Percentiles rank a stretch among this genome's conserved stretches.
These are phyloP conservation scores for Oemleria cerasiformis DNA, from an alignment of 306 rosid species.

Conservation along the genomic window DNA sequence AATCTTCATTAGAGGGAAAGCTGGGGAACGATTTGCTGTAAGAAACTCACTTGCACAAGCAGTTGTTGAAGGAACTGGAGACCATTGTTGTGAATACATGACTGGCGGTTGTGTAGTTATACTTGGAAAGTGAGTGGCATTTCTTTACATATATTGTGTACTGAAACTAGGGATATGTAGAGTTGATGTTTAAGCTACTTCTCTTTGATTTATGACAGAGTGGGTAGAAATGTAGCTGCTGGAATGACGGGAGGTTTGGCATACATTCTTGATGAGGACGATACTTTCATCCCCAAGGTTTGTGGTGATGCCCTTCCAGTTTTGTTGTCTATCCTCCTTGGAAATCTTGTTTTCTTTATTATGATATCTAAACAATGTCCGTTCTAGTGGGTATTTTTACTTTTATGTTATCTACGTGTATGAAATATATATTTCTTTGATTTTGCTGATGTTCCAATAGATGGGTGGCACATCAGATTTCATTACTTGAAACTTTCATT, in stretches of 20 bases:
- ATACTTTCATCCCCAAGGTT: constrained; percentile 86
- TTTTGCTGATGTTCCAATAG: not conserved
- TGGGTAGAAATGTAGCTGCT: constrained; percentile 99
- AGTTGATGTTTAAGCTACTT: constrained; percentile 19
- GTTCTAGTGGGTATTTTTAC: too few species aligned
- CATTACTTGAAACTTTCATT: not conserved
- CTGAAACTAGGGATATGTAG: constrained; percentile 11
- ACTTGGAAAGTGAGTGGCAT: constrained; percentile 85
- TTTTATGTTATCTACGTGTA: too few species aligned
- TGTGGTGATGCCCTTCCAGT: constrained; percentile 18
- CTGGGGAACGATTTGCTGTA: constrained; percentile 97
- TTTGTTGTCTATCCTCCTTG: not conserved
- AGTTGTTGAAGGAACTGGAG: constrained; percentile 98
- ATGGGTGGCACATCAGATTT: not conserved
- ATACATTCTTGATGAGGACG: constrained; percentile 88
- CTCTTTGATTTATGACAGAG: constrained; percentile 55
- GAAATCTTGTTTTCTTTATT: not conserved
- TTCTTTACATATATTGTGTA: constrained; percentile 23
- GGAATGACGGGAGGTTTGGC: constrained; percentile 99
- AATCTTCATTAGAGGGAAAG: constrained; percentile 87
- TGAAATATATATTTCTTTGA: too few species aligned
- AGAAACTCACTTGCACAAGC: constrained; percentile 98
- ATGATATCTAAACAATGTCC: not conserved
- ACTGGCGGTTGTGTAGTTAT: constrained; percentile 94
- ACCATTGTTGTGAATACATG: constrained; percentile 97